These are phyloP conservation scores for Onygenales sp. DNA, from an alignment of 2,329 filamentous ascomycete species.

Conservation along the genomic window DNA sequence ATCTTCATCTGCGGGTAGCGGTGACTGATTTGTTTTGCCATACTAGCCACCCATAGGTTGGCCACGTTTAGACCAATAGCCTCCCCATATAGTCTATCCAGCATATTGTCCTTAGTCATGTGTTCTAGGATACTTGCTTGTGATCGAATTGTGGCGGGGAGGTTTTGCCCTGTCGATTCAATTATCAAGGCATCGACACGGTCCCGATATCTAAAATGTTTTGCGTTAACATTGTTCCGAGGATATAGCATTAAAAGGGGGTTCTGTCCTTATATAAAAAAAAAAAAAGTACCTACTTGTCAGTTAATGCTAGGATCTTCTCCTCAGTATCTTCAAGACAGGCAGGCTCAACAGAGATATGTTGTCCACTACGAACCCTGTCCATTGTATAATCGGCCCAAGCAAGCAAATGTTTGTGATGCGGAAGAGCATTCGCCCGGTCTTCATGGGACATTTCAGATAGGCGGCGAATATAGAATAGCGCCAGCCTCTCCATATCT, in stretches of 20 bases:
- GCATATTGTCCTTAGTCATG: conserved; percentile 3
- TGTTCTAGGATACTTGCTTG: conserved; percentile 25
- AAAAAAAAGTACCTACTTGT: no score
- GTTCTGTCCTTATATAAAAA: neutral
- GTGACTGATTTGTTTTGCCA: conserved; percentile 27
- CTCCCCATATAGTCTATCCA: conserved; percentile 9
- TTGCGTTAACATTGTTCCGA: conserved; percentile 26
- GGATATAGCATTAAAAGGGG: neutral
- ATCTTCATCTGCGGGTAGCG: conserved; percentile 36
- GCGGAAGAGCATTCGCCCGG: neutral
- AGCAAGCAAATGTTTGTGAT: neutral
- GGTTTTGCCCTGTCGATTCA: conserved; percentile 17
- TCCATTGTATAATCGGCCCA: neutral
- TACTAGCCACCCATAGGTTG: conserved; percentile 17
- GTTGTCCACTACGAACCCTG: neutral
- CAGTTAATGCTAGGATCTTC: neutral
- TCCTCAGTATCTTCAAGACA: neutral
- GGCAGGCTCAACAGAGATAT: neutral
- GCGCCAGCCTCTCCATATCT: neutral
- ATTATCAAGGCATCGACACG: neutral
- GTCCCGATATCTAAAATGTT: conserved; percentile 16
- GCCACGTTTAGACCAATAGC: conserved; percentile 6
- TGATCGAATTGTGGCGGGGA: conserved; percentile 22
- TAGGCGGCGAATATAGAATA: neutral
- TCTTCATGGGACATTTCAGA: neutral